Conservation (phyloP, 73 alveolate species). For the Paramecium octaurelia region DNA sequence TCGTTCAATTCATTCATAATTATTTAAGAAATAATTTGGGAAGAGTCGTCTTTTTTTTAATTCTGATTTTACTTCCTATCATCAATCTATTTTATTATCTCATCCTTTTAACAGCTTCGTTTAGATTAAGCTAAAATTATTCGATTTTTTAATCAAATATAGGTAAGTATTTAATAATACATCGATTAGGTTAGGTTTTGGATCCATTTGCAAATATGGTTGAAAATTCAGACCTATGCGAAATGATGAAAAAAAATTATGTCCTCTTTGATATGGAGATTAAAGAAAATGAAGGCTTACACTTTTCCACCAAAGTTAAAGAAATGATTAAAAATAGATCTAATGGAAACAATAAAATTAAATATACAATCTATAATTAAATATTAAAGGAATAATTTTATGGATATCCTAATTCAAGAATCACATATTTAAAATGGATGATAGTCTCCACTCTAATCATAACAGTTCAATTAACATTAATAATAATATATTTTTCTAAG, state of each 20-base stretch:
- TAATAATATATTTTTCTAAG: background rate
- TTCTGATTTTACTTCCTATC: background rate
- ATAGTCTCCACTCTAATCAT: background rate
- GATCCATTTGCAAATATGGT: constrained; percentile 20
- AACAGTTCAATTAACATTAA: background rate
- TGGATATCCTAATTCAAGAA: constrained; percentile 17
- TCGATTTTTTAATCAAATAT: background rate
- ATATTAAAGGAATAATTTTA: background rate
- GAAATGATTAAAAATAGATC: constrained; percentile 39
- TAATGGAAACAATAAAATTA: constrained; percentile 22
- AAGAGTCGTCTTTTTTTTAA: background rate
- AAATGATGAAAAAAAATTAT: constrained; percentile 29
- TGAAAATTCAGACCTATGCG: background rate
- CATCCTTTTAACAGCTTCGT: background rate
- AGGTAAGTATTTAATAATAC: background rate
- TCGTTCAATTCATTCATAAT: background rate
- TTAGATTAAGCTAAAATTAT: background rate
- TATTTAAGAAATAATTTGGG: constrained; percentile 11
- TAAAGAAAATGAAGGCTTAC: background rate
- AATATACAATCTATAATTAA: background rate
- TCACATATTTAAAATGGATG: background rate
- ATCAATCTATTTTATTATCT: background rate
- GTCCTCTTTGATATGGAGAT: background rate
- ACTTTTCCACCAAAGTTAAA: background rate
- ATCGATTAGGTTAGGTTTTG: background rate